Conservation (phyloP, 768 basidiomycete species). For the Trametes meyenii region DNA sequence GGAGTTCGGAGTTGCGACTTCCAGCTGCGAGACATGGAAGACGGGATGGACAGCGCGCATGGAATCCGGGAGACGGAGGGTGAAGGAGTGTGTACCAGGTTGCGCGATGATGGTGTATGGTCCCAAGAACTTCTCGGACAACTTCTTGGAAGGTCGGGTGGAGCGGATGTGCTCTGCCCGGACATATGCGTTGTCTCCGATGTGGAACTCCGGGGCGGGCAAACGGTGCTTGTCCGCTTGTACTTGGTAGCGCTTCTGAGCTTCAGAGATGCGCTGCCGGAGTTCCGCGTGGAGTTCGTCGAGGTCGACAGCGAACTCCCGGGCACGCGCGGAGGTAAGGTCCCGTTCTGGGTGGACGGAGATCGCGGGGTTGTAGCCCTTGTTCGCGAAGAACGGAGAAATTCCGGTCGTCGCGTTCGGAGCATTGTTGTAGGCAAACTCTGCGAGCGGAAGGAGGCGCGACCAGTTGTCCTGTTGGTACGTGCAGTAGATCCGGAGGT, state of each 20-base stretch:
- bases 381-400: conserved; percentile 18
- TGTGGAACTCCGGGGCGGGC: conserved; percentile 5
- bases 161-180: too few species aligned
- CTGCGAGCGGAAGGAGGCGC: not conserved
- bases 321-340: conserved; percentile 17
- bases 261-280: conserved; percentile 18
- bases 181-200: not conserved
- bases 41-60: conserved; percentile 27
- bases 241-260: conserved; percentile 20
- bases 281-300: too few species aligned
- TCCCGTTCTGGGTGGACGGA: conserved; percentile 22
- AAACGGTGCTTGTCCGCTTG: conserved; percentile 12
- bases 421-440: not conserved
- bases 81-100: conserved; percentile 22
- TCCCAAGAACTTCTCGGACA: too few species aligned
- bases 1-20: conserved; percentile 21
- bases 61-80: conserved; percentile 26
- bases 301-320: too few species aligned
- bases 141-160: too few species aligned
- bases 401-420: not conserved
- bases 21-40: conserved; percentile 29
- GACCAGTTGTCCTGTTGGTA: not conserved
- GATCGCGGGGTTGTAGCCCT: conserved; percentile 21
- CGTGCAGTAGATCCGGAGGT: conserved; percentile 33
- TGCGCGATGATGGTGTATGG: not conserved